A percentile compares a stretch with the other conserved stretches of the same genome.
Evolutionary conservation across 2,329 filamentous ascomycete genomes (phyloP).

Genomic region (Emergomyces pasteurianus): DNA sequence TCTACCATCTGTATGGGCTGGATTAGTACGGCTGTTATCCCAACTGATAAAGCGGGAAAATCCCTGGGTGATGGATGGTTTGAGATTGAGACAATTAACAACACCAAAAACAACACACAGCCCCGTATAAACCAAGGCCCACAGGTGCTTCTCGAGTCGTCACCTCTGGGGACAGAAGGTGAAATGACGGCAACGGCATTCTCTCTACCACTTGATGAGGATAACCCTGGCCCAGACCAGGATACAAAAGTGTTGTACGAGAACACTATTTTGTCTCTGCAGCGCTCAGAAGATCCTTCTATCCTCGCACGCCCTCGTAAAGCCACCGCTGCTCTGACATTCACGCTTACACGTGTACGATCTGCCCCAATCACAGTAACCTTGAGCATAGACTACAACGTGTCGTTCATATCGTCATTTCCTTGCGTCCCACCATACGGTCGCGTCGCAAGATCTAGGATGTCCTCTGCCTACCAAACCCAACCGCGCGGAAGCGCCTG

Average conservation of each 20-base stretch:
- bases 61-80: conserved; percentile 37
- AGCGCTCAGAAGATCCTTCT: conserved; percentile 9
- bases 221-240: conserved; percentile 10
- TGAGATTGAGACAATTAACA: conserved; percentile 30
- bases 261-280: conserved; percentile 9
- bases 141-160: conserved; percentile 27
- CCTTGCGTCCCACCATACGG: conserved; percentile 39
- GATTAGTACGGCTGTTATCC: conserved; percentile 34
- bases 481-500: not conserved
- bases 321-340: conserved; percentile 15
- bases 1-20: conserved; percentile 45
- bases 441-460: conserved; percentile 8
- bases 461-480: not conserved
- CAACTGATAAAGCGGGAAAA: conserved; percentile 21
- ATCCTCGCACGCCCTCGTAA: conserved; percentile 10
- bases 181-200: conserved; percentile 27
- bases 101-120: conserved; percentile 17
- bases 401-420: conserved; percentile 44
- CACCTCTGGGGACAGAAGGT: conserved; percentile 27
- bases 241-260: conserved; percentile 6
- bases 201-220: conserved; percentile 26
- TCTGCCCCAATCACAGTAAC: conserved; percentile 14
- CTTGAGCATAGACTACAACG: conserved; percentile 37
- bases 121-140: conserved; percentile 35
- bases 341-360: conserved; percentile 13